Percentiles rank a stretch among this genome's conserved stretches.
Conservation (phyloP, 2,329 filamentous ascomycete species). For the Stenocarpella maydis region DNA sequence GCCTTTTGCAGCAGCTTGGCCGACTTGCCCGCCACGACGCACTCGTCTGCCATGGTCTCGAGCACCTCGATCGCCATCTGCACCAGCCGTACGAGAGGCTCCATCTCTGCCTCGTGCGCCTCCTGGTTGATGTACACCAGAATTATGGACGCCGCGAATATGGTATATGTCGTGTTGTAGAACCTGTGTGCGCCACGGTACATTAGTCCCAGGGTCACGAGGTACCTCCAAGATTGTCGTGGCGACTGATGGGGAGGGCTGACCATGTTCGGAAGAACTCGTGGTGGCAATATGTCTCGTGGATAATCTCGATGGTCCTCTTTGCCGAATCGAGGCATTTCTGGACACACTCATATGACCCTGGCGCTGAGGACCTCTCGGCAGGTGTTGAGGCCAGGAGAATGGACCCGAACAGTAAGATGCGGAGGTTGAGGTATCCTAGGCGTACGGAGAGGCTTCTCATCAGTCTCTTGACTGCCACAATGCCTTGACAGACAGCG, state of each 20-base stretch:
- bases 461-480: not conserved
- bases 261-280: slow-evolving; percentile 44
- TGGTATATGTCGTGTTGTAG: slow-evolving; percentile 44
- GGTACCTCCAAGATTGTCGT: not conserved
- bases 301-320: slow-evolving; percentile 43
- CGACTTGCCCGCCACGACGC: slow-evolving; percentile 41
- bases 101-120: slow-evolving; percentile 35
- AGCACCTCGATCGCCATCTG: slow-evolving; percentile 38
- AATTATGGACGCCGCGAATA: slow-evolving; percentile 43
- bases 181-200: slow-evolving; percentile 37
- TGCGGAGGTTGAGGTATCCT: slow-evolving; percentile 42
- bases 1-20: slow-evolving; percentile 41
- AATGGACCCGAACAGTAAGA: slow-evolving; percentile 42
- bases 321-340: slow-evolving; percentile 41
- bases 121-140: slow-evolving; percentile 42
- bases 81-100: slow-evolving; percentile 37
- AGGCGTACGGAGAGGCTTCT: not conserved
- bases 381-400: slow-evolving; percentile 37
- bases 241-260: slow-evolving; percentile 8
- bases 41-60: slow-evolving; percentile 36
- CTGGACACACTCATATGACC: slow-evolving; percentile 37
- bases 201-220: not conserved
- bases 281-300: slow-evolving; percentile 42
- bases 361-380: slow-evolving; percentile 37
- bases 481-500: not conserved